These are phyloP conservation scores for Xylaria grammica DNA, from an alignment of 495 filamentous ascomycete species.

Conservation along the genomic window DNA sequence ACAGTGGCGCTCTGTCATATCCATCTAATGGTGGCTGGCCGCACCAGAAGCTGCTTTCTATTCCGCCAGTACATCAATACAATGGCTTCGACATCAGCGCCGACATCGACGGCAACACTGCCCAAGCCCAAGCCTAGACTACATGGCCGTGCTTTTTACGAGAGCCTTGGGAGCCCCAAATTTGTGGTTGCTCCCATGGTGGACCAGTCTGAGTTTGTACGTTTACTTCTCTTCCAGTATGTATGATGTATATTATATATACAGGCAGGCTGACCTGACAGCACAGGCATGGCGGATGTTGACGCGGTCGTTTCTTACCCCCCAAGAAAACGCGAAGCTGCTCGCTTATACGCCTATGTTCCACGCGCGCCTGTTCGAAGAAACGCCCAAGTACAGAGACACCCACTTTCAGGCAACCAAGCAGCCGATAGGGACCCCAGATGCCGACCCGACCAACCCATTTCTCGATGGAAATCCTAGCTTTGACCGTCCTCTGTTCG, in stretches of 20 bases:
- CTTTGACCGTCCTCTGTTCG: constrained; percentile 86
- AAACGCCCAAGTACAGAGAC: constrained; percentile 74
- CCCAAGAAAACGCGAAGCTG: constrained; percentile 60
- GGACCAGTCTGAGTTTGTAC: constrained; percentile 94
- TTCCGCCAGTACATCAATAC: constrained; percentile 13
- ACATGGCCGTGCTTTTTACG: constrained; percentile 86
- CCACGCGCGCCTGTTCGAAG: constrained; percentile 82
- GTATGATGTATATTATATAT: neutral
- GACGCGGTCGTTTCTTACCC: constrained; percentile 83
- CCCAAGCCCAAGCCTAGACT: constrained; percentile 58
- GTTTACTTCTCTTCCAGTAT: constrained; percentile 35
- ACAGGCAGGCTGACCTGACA: neutral
- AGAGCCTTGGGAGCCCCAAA: constrained; percentile 89
- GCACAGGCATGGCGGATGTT: constrained; percentile 91
- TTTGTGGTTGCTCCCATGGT: constrained; percentile 96
- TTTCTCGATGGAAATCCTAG: constrained; percentile 86
- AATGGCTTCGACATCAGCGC: neutral
- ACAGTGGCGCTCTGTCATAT: constrained; percentile 15
- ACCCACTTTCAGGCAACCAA: constrained; percentile 74
- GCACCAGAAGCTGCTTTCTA: constrained; percentile 8
- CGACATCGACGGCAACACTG: constrained; percentile 9
- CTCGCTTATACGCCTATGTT: constrained; percentile 95
- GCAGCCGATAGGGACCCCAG: constrained; percentile 26
- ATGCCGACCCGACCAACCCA: constrained; percentile 22
- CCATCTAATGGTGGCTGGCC: constrained; percentile 7